phyloP scores from a whole-genome alignment of 495 filamentous ascomycete species.

The Cryomyces antarcticus region DNA sequence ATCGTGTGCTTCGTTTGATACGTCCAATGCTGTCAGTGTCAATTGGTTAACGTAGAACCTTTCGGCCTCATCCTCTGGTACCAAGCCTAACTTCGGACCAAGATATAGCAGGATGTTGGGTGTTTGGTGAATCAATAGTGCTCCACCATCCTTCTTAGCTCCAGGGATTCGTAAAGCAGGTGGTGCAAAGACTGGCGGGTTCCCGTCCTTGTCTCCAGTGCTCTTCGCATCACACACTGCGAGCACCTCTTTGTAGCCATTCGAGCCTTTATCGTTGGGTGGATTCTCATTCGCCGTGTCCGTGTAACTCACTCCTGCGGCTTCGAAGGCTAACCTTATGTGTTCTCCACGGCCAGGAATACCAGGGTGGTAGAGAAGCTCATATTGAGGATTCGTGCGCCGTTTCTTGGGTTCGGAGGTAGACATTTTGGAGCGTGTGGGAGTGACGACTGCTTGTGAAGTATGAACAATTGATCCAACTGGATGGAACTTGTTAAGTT shows the following conservation, averaged over 20 bases:
- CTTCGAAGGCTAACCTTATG: slow-evolving; percentile 45
- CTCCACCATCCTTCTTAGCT: slow-evolving; percentile 14
- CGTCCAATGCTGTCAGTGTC: slow-evolving; percentile 45
- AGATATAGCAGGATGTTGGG: slow-evolving; percentile 45
- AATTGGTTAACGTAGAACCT: slow-evolving; percentile 33
- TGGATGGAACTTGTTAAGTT: no score
- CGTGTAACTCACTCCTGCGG: slow-evolving; percentile 33
- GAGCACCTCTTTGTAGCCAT: slow-evolving; percentile 12
- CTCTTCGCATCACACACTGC: slow-evolving; percentile 6
- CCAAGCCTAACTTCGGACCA: slow-evolving; percentile 30
- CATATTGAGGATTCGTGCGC: slow-evolving; percentile 15
- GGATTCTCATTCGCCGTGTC: slow-evolving; percentile 26
- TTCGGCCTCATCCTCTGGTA: slow-evolving; percentile 22
- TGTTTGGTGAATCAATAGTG: slow-evolving; percentile 37
- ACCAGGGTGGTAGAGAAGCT: slow-evolving; percentile 43
- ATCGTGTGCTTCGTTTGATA: slow-evolving; percentile 46
- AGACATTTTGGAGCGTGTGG: background rate
- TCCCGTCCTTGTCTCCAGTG: slow-evolving; percentile 17
- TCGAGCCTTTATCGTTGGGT: slow-evolving; percentile 2
- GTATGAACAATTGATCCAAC: no score
- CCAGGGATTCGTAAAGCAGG: slow-evolving; percentile 38
- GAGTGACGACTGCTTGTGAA: no score
- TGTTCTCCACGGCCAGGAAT: slow-evolving; percentile 46
- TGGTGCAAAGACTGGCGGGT: slow-evolving; percentile 39
- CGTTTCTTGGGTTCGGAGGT: slow-evolving; percentile 1